Base-by-base conservation (phyloP, 768 basidiomycete species). In the Gloeostereum incarnatum region DNA sequence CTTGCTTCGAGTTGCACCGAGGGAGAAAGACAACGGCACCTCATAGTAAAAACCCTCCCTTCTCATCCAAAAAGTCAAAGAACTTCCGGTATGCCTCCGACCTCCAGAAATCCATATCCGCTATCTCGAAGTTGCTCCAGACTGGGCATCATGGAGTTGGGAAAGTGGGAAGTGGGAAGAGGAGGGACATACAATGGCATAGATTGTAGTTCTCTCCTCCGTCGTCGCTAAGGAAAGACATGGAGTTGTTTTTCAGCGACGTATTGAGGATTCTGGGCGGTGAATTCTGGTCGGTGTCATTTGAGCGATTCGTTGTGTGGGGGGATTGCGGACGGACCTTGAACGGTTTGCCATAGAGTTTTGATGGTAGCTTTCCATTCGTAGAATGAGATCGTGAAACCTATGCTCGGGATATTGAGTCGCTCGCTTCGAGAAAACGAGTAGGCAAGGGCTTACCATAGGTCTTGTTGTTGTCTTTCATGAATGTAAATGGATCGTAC, bases 351-450 rank as follows among this genome's bases (percentile, higher is more conserved):
- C 88, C 88, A 93, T 0, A 93, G 61, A 0, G 86, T 81, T 3
- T 78, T 73, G 29, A 93, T 85, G 1, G 89, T 93, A 35, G 73
- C 70, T 30, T 71, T 70, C 50, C 77, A 87, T 53, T 93, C 88
- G 44, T 74, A 78, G 36, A 89, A 66, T 0, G 80, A 71, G 14
- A 90, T 71, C 0, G 82, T 86, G 59, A 87, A 92, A 1, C 71
- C 75, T 76, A 44, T 5, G 10, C 19, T 9, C 13, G 42, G 51
- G 55, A 35, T 3, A 23, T 21, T 18, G 21, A 30, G 17, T 14
- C 14, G 33, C 36, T 21, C 10, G 35, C 21, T 26, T 6, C n/a
- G 6, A 16, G 24, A 19, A 18, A 19, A 32, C 23, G 9, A 31
- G 31, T 11, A 14, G 19, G 11, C 21, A 49, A 41, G 45, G 38